These are phyloP conservation scores for Calonectria multiphialidica DNA, from an alignment of 2,329 filamentous ascomycete genomes.

Conservation along the genomic window DNA sequence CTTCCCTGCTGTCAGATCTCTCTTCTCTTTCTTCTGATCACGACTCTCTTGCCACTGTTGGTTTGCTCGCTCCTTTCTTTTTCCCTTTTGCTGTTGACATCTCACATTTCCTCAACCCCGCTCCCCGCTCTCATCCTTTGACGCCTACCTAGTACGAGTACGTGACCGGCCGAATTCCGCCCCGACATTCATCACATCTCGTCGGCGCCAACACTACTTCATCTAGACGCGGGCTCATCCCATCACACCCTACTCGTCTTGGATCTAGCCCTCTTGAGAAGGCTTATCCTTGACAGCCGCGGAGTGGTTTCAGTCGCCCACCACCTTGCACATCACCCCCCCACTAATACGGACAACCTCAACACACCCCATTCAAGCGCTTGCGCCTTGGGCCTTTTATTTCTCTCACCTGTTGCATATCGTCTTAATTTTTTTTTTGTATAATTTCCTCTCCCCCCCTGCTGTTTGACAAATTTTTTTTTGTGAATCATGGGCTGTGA, in stretches of 20 bases:
- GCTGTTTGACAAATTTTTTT: background rate
- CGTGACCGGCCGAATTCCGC: conserved; percentile 28
- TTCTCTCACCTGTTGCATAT: conserved; percentile 20
- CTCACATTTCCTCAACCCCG: conserved; percentile 20
- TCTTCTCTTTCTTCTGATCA: conserved; percentile 30
- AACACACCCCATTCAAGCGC: conserved; percentile 35
- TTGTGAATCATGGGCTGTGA: conserved; percentile 36
- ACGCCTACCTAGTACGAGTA: conserved; percentile 15
- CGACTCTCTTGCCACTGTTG: conserved; percentile 35
- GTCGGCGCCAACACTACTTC: conserved; percentile 32
- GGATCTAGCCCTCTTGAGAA: conserved; percentile 39
- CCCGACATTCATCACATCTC: conserved; percentile 24
- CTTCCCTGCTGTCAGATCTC: conserved; percentile 38
- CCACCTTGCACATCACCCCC: conserved; percentile 35
- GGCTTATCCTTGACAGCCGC: conserved; percentile 34
- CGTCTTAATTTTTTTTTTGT: conserved; percentile 11
- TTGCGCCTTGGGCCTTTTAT: conserved; percentile 28
- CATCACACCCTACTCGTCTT: conserved; percentile 40
- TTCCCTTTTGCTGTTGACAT: conserved; percentile 11
- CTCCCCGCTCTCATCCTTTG: conserved; percentile 33
- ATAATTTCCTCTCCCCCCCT: conserved; percentile 14
- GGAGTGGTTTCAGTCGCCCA: conserved; percentile 40
- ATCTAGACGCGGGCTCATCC: conserved; percentile 41
- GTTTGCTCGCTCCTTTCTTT: conserved; percentile 25
- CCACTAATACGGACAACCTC: conserved; percentile 45